Conservation (phyloP, 176 grass and related monocot species). For the Chrysopogon serrulatus region DNA sequence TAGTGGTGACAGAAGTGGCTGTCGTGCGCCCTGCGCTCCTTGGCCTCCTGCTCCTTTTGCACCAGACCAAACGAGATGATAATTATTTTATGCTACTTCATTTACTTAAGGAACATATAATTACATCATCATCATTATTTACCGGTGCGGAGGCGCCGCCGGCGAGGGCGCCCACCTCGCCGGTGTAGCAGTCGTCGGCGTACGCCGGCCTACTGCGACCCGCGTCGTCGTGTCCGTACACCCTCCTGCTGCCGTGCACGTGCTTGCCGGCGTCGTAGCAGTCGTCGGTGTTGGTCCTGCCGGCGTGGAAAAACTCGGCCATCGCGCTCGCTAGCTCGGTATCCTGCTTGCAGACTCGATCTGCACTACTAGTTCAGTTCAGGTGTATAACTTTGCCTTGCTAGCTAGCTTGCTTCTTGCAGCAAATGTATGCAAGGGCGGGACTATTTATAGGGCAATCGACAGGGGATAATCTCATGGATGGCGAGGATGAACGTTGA, state of each 20-base stretch:
- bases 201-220: background rate
- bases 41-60: too few relatives aligned
- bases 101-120: too few relatives aligned
- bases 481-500: too few relatives aligned
- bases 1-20: conserved; percentile 13
- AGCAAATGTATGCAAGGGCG: background rate
- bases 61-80: too few relatives aligned
- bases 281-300: conserved; percentile 22
- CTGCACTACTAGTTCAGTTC: too few relatives aligned
- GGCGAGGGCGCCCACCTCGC: conserved; percentile 38
- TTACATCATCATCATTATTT: too few relatives aligned
- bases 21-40: conserved; percentile 39
- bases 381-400: too few relatives aligned
- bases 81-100: too few relatives aligned
- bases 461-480: background rate
- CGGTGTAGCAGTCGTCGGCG: background rate
- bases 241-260: background rate
- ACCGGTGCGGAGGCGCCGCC: conserved; percentile 52
- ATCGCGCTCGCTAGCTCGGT: background rate
- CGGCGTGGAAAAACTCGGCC: conserved; percentile 16
- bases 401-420: too few relatives aligned
- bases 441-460: background rate
- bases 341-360: too few relatives aligned
- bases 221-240: background rate
- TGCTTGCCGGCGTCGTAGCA: conserved; percentile 11